Base-by-base conservation (phyloP, 805 yeast species). In the Diddensiella transvaalensis region DNA sequence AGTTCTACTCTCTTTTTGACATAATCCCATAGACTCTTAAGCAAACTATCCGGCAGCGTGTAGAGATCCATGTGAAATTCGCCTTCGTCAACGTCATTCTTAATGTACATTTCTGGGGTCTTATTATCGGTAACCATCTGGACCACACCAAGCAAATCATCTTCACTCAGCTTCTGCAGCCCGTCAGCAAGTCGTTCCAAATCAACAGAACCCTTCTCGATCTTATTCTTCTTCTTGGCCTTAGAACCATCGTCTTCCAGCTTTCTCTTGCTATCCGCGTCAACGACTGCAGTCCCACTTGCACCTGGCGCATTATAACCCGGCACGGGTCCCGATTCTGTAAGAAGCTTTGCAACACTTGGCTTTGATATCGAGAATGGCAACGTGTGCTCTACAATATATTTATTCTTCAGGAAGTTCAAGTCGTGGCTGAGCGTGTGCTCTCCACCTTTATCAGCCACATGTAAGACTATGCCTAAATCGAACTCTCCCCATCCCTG, bases 401-500 rank as follows among this genome's bases (percentile, higher is more conserved):
- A 90, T 53, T 79, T 77, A 62, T 85, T 88, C 64, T 83, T 79
- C 53, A 78, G 69, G 67, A 91, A 93, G 67, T 89, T 89, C 64
- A 91, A 78, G 68, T 91, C 99, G 64, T 93, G 98, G 60, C 78
- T 80, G 48, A 93, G 67, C 63, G 86, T 86, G 53, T 85, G 77
- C 66, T 90, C 97, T 42, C 98, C 98, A 47, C 83, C 85, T 62
- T 85, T 86, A 51, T 95, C 98, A 17, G 83, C 75, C 40, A 86
- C 71, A 52, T 85, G 85, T 38, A 90, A 72, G 29, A 85, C 76
- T 52, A 93, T 82, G 33, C 86, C 86, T 64, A 93, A 77, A 62
- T 90, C 96, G 61, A 91, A 91, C 57, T 91, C 98, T 65, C 98
- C 99, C 98, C 99, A 91, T 44, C 99, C 99, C 70, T 87, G 83